Percentiles rank a stretch among this genome's conserved stretches.
phyloP scores from a whole-genome alignment of 2,329 filamentous ascomycete genomes.

The Paraconiothyrium brasiliense region DNA sequence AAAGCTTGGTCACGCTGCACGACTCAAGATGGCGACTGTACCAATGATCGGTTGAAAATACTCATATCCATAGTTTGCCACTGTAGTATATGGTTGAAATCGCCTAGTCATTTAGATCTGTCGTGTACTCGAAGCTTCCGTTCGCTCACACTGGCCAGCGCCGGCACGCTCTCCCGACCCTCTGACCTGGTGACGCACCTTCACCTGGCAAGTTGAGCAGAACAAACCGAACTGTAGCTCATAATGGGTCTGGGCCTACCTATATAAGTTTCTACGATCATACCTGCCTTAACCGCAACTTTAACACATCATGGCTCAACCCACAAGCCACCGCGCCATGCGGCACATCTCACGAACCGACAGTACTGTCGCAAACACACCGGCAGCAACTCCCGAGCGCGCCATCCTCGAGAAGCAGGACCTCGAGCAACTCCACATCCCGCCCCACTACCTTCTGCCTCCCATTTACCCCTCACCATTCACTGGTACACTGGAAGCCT shows the following conservation, averaged over 20 bases:
- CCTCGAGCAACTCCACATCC: constrained; percentile 7
- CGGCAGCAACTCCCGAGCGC: constrained; percentile 1
- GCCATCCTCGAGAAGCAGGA: neutral
- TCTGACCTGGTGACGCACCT: neutral
- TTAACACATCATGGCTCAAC: constrained; percentile 2
- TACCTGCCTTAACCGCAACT: neutral
- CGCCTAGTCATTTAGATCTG: neutral
- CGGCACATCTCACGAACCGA: neutral
- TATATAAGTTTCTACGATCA: neutral
- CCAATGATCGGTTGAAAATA: neutral
- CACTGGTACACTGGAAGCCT: constrained; percentile 30
- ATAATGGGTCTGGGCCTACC: neutral
- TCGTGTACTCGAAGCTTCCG: neutral
- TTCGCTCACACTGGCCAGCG: neutral
- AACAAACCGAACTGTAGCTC: neutral
- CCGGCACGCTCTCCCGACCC: neutral
- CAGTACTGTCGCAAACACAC: neutral
- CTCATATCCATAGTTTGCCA: neutral
- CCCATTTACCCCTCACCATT: constrained; percentile 37
- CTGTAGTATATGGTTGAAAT: neutral
- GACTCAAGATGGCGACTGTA: too few species aligned
- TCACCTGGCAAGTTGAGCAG: neutral
- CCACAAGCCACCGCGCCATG: neutral
- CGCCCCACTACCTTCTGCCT: constrained; percentile 27
- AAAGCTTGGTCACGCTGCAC: too few species aligned